Evolutionary conservation across 331 rosid genomes (phyloP).

Genomic region (Arachis monticola): DNA sequence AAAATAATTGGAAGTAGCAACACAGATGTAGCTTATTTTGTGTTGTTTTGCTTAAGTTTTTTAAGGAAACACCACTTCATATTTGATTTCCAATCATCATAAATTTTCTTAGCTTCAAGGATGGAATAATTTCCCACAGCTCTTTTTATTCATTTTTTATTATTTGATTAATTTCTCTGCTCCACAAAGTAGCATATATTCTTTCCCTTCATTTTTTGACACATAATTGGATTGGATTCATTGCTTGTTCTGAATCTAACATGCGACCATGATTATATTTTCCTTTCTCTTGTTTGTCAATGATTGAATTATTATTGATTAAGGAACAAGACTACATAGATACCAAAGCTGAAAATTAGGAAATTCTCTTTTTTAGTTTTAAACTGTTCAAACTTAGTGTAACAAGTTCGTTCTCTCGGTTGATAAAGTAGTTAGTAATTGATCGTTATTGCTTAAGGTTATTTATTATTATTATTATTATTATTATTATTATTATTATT

Average conservation of each 20-base stretch:
- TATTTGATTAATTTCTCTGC: conserved; percentile 45
- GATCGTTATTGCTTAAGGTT: not conserved
- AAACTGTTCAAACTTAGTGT: not conserved
- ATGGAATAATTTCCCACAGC: conserved; percentile 53
- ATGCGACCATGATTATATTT: not conserved
- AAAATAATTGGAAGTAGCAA: conserved; percentile 66
- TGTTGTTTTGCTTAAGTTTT: conserved; percentile 48
- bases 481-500: not conserved
- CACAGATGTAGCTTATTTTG: conserved; percentile 56
- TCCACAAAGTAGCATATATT: not conserved
- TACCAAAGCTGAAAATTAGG: conserved; percentile 6
- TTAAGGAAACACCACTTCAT: conserved; percentile 56
- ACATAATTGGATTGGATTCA: not conserved
- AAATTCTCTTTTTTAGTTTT: not conserved
- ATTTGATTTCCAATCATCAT: conserved; percentile 47
- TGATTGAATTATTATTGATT: not conserved
- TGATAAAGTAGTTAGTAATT: not conserved
- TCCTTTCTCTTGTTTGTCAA: not conserved
- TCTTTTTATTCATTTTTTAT: conserved; percentile 45
- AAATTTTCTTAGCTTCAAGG: conserved; percentile 46
- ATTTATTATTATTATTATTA: not conserved
- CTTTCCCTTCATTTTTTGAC: not conserved
- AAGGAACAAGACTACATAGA: not conserved
- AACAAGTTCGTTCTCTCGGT: not conserved
- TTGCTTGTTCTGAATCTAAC: conserved; percentile 28